Percentiles rank a stretch among this genome's conserved stretches.
These are phyloP conservation scores for Trichomonas gallinae DNA, from an alignment of 208 protist genomes.

Conservation along the genomic window DNA sequence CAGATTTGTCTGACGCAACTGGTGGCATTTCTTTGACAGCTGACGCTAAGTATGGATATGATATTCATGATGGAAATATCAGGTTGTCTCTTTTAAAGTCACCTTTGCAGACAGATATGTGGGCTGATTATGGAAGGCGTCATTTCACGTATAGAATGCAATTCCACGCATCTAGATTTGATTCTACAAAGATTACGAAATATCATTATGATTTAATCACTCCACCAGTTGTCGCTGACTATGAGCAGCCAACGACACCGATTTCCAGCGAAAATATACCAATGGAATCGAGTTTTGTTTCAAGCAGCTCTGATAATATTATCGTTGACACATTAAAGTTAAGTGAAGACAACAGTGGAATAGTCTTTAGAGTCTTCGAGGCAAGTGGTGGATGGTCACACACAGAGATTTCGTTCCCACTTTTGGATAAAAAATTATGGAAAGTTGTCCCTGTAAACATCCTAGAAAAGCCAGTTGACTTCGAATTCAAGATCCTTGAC, in stretches of 20 bases:
- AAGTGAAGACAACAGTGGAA: neutral
- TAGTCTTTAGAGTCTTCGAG: neutral
- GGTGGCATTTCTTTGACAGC: neutral
- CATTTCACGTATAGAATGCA: neutral
- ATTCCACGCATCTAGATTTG: neutral
- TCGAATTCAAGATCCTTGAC: neutral
- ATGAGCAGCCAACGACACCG: neutral
- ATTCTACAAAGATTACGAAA: neutral
- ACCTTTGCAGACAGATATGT: neutral
- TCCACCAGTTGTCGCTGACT: neutral
- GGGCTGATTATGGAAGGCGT: neutral
- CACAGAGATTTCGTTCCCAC: neutral
- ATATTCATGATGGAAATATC: neutral
- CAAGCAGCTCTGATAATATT: neutral
- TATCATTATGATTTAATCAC: neutral
- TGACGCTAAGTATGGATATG: neutral
- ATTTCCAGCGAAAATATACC: neutral
- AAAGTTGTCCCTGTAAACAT: neutral
- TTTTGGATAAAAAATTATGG: neutral
- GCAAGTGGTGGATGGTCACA: neutral
- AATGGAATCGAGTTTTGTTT: neutral
- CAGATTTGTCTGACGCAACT: neutral
- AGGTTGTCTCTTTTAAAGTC: neutral
- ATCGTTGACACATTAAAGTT: neutral
- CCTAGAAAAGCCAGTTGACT: neutral